Percentiles rank a stretch among this genome's conserved stretches.
phyloP scores from a whole-genome alignment of 169 alveolate species.

The Eimeria tenella region DNA sequence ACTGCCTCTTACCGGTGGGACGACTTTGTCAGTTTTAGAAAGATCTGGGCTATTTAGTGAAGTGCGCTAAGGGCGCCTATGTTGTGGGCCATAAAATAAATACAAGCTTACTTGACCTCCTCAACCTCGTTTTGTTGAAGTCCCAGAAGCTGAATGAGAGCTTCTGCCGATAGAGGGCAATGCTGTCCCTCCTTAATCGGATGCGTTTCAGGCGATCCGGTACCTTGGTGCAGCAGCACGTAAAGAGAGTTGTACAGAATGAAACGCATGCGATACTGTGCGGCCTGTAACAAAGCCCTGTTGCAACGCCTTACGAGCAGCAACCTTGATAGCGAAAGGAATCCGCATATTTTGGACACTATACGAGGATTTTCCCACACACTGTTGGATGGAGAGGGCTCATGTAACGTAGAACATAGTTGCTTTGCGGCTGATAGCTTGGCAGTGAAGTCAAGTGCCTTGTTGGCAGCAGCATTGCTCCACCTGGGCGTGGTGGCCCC shows the following conservation, averaged over 20 bases:
- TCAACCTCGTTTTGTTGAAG: slow-evolving; percentile 38
- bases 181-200: background rate
- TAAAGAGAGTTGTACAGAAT: slow-evolving; percentile 61
- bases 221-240: slow-evolving; percentile 39
- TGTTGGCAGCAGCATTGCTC: background rate
- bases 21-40: background rate
- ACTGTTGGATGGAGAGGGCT: background rate
- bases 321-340: slow-evolving; percentile 66
- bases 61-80: background rate
- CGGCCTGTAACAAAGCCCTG: slow-evolving; percentile 59
- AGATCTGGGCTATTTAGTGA: background rate
- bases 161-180: slow-evolving; percentile 55
- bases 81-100: background rate
- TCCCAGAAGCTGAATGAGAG: slow-evolving; percentile 52
- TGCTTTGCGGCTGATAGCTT: background rate
- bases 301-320: slow-evolving; percentile 70
- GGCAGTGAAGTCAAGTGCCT: background rate
- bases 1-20: background rate
- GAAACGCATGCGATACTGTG: slow-evolving; percentile 75
- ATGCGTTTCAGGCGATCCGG: background rate
- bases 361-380: slow-evolving; percentile 73
- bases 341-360: slow-evolving; percentile 21
- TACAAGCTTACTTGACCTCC: slow-evolving; percentile 21
- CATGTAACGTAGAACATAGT: background rate
- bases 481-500: background rate